Percentiles rank a stretch among this genome's conserved stretches.
phyloP scores from a whole-genome alignment of 495 filamentous ascomycete species.

The Xylaria telfairii region DNA sequence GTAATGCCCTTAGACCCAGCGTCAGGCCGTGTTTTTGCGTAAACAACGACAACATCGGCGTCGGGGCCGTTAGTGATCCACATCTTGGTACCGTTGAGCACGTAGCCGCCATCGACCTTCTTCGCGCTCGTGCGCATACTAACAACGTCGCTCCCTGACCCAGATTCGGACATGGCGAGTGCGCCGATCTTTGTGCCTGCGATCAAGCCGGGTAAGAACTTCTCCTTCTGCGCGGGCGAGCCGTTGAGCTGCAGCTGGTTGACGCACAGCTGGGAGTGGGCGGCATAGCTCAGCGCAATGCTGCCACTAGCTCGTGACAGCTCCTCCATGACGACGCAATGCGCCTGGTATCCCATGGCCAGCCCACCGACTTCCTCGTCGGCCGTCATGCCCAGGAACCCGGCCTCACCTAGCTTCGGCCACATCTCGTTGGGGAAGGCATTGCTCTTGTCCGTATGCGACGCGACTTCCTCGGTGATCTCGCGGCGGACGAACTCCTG shows the following conservation, averaged over 20 bases:
- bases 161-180: conserved; percentile 93
- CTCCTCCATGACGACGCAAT: conserved; percentile 97
- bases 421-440: conserved; percentile 92
- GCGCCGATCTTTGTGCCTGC: conserved; percentile 85
- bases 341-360: conserved; percentile 94
- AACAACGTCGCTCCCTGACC: conserved; percentile 90
- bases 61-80: conserved; percentile 99
- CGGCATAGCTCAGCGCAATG: conserved; percentile 90
- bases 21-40: conserved; percentile 89
- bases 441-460: conserved; percentile 81
- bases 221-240: conserved; percentile 74
- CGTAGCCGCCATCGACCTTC: conserved; percentile 80
- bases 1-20: conserved; percentile 90
- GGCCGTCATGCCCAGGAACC: conserved; percentile 90
- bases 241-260: conserved; percentile 96
- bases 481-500: conserved; percentile 90
- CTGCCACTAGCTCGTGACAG: conserved; percentile 70
- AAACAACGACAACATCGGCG: conserved; percentile 86
- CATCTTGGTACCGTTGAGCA: conserved; percentile 95
- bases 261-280: conserved; percentile 95
- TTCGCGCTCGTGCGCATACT: conserved; percentile 90
- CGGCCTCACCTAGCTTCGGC: conserved; percentile 90
- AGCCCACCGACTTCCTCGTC: conserved; percentile 93
- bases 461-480: conserved; percentile 83
- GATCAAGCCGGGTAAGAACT: conserved; percentile 81